These are phyloP conservation scores for Exsudoporus frostii DNA, from an alignment of 768 basidiomycete species.

Conservation along the genomic window DNA sequence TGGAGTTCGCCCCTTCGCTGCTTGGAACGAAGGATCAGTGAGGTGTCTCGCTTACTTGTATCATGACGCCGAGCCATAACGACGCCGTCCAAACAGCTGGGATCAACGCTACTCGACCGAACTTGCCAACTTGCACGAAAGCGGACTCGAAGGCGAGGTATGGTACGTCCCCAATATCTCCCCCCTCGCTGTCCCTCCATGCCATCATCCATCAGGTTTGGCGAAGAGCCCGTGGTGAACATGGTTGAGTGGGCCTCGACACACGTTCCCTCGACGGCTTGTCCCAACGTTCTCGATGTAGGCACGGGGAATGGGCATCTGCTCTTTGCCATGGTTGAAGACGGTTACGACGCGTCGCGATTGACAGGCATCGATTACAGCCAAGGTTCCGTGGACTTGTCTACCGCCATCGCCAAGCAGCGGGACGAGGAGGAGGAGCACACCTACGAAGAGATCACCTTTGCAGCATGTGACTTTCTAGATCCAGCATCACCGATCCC, in stretches of 20 bases:
- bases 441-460: slow-evolving; percentile 36
- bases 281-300: slow-evolving; percentile 65
- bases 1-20: slow-evolving; percentile 63
- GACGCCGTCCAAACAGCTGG: slow-evolving; percentile 50
- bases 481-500: slow-evolving; percentile 43
- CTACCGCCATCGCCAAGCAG: slow-evolving; percentile 51
- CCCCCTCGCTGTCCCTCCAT: background rate
- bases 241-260: slow-evolving; percentile 73
- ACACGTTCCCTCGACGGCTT: slow-evolving; percentile 46
- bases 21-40: slow-evolving; percentile 81
- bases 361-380: slow-evolving; percentile 79
- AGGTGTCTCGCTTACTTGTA: slow-evolving; percentile 23
- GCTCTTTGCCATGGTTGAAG: slow-evolving; percentile 66
- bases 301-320: slow-evolving; percentile 80
- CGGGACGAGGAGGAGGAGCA: slow-evolving; percentile 23
- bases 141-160: slow-evolving; percentile 81
- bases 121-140: slow-evolving; percentile 67
- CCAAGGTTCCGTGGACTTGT: slow-evolving; percentile 61
- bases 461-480: slow-evolving; percentile 65
- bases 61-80: background rate
- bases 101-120: slow-evolving; percentile 72
- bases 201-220: slow-evolving; percentile 59
- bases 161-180: slow-evolving; percentile 47
- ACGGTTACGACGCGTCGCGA: slow-evolving; percentile 51
- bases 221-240: slow-evolving; percentile 67